phyloP scores from a whole-genome alignment of 345 rosid species.

The Hibiscus mutabilis region DNA sequence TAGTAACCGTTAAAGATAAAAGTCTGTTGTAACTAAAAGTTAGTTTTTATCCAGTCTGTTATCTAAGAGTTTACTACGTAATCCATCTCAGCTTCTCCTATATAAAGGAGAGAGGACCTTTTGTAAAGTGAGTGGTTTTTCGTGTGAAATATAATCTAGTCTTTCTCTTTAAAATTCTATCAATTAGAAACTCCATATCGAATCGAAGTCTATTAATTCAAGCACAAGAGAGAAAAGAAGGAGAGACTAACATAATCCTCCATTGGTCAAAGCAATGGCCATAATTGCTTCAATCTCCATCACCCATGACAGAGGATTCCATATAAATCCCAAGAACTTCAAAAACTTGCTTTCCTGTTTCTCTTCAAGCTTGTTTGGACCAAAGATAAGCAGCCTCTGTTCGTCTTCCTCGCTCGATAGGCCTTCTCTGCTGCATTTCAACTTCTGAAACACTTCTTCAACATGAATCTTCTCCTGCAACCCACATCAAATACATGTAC shows the following conservation, averaged over 20 bases:
- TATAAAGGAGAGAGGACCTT: too few relatives aligned
- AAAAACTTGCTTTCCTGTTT: constrained; percentile 63
- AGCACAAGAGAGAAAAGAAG: neutral
- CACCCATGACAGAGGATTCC: constrained; percentile 83
- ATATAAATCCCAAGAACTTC: constrained; percentile 68
- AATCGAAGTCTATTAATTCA: neutral
- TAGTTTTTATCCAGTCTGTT: too few relatives aligned
- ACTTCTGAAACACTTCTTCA: constrained; percentile 77
- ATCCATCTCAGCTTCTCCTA: too few relatives aligned
- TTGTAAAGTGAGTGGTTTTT: too few relatives aligned
- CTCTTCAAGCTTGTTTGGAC: constrained; percentile 94
- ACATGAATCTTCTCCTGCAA: constrained; percentile 72
- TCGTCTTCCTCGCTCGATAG: constrained; percentile 65
- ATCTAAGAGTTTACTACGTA: too few relatives aligned
- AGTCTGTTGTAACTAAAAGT: too few relatives aligned
- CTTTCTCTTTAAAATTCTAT: too few relatives aligned
- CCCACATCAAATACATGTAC: too few relatives aligned
- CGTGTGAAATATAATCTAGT: too few relatives aligned
- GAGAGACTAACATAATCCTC: constrained; percentile 31
- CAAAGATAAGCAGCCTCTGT: constrained; percentile 66
- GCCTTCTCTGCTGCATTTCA: constrained; percentile 77
- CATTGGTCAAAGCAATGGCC: constrained; percentile 69
- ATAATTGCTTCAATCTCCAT: constrained; percentile 69
- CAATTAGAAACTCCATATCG: too few relatives aligned
- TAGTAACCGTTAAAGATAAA: too few relatives aligned